These are phyloP conservation scores for Carex sylvatica DNA, from an alignment of 202 grass and related monocot genomes.

Conservation along the genomic window DNA sequence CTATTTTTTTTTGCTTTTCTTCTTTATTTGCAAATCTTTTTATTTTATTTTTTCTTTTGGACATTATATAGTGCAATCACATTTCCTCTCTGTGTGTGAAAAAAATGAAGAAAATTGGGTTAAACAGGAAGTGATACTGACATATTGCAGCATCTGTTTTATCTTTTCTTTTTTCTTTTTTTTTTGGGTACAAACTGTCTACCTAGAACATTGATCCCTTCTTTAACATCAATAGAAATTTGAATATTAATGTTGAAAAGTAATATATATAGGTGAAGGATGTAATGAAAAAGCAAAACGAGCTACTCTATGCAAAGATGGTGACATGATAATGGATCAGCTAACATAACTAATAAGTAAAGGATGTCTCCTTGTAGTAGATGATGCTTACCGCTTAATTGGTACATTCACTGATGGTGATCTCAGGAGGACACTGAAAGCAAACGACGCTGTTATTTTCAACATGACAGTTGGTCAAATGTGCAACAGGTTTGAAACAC, in stretches of 20 bases:
- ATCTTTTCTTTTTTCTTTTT: no score
- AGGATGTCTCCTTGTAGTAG: constrained; percentile 92
- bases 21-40: neutral
- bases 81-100: neutral
- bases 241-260: constrained; percentile 18
- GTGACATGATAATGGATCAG: constrained; percentile 98
- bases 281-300: constrained; percentile 97
- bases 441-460: constrained; percentile 73
- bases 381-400: constrained; percentile 73
- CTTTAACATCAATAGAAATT: neutral
- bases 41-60: neutral
- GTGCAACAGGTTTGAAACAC: constrained; percentile 81
- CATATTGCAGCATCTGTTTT: neutral
- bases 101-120: neutral
- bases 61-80: neutral
- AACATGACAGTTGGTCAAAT: constrained; percentile 91
- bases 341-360: constrained; percentile 94
- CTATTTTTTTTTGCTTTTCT: neutral
- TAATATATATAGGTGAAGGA: constrained; percentile 77
- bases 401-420: constrained; percentile 97
- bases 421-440: constrained; percentile 81
- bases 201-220: neutral
- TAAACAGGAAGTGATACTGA: neutral
- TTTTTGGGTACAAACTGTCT: constrained; percentile 6
- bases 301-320: constrained; percentile 90